Base-by-base conservation (phyloP, 139 green algal genomes). In the Zygnema cylindricum region DNA sequence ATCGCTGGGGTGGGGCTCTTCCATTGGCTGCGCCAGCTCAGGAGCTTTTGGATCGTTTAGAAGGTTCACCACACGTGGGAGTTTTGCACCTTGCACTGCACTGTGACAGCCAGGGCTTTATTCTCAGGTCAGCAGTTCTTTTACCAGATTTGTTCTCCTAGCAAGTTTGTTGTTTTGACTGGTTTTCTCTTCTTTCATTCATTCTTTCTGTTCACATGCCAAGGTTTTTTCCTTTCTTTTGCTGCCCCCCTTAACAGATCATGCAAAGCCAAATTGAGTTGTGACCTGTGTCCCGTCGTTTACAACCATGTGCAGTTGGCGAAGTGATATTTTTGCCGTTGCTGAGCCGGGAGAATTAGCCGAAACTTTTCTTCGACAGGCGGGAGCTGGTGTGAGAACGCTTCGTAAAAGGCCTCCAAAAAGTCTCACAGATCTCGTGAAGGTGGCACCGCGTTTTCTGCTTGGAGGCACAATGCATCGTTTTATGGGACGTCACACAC, bases 401-500 rank as follows among this genome's bases (percentile, higher is more conserved):
- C 32, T 25, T 11, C 78, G 32, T 23, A 39, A 1, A 30, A 55
- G 78, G 36, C 11, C 71, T 16, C 36, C 7, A 7, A 7, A 43
- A 11, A 86, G 35, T 69, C 16, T 86, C 40, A 33, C 49, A 25
- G 78, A 86, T 35, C 43, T 86, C 49, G 78, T 86, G 78, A 39
- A 86, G 41, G 39, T 30, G 23, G 78, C 78, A 38, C 25, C 39
- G 39, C 22, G 78, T 41, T 86, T 86, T 16, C 25, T 86, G 22
- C 25, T 86, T 39, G 78, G 36, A n/a, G 78, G 82, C 2, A 35
- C 33, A 30, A 11, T 87, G 55, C 82, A 87, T 30, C 55, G 57
- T 33, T 87, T 87, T 55, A 84, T 87, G 42, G 82, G 82, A 33
- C 69, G 82, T 55, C 55, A 86, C 81, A 86, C 81, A 2, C 81